Conservation (phyloP, 495 filamentous ascomycete species). For the Talaromyces liani region DNA sequence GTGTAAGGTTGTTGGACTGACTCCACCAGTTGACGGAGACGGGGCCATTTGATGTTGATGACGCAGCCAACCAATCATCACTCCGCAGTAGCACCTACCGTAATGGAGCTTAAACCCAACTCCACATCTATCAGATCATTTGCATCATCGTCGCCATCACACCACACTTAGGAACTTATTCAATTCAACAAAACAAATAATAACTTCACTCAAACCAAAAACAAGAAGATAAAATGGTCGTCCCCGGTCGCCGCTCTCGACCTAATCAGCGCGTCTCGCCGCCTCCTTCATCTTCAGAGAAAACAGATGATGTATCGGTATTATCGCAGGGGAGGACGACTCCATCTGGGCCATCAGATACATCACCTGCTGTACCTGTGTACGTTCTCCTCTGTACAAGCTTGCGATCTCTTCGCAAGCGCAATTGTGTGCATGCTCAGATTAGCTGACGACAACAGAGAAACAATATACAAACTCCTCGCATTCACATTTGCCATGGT, state of each 20-base stretch:
- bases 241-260: conserved; percentile 3
- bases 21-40: too few species aligned
- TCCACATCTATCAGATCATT: conserved; percentile 2
- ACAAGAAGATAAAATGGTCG: conserved; percentile 4
- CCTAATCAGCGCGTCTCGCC: neutral
- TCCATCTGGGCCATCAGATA: conserved; percentile 24
- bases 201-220: neutral
- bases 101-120: neutral
- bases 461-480: conserved; percentile 83
- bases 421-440: neutral
- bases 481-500: conserved; percentile 91
- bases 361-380: conserved; percentile 65
- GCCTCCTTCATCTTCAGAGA: neutral
- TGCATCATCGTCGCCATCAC: neutral
- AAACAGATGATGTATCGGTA: neutral
- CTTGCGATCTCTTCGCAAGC: too few species aligned
- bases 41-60: too few species aligned
- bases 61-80: neutral
- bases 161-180: neutral
- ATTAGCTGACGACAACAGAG: conserved; percentile 36
- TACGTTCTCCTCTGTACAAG: too few species aligned
- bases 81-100: neutral
- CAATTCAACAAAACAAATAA: neutral
- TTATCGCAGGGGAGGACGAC: conserved; percentile 4
- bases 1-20: too few species aligned